Evolutionary conservation across 2,329 filamentous ascomycete genomes (phyloP).

Genomic region (Ophiostoma fasciatum): DNA sequence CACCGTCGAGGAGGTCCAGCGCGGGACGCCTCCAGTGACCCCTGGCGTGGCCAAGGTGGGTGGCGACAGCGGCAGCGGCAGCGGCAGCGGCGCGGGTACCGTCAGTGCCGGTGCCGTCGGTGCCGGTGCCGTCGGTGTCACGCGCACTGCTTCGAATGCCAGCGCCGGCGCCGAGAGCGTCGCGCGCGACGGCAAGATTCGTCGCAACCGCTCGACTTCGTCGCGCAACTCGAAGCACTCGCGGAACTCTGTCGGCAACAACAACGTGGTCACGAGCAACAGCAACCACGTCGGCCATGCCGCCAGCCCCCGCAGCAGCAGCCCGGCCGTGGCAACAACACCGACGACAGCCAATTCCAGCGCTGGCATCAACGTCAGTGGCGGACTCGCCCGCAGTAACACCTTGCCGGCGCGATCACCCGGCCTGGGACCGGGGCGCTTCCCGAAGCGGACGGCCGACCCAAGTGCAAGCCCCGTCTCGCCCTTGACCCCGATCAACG

Average conservation of each 20-base stretch:
- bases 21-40: conserved; percentile 47
- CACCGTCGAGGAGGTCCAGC: conserved; percentile 47
- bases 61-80: conserved; percentile 38
- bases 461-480: conserved; percentile 17
- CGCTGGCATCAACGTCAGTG: conserved; percentile 13
- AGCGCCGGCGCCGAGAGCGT: conserved; percentile 83
- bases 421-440: conserved; percentile 50
- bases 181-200: conserved; percentile 61
- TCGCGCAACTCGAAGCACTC: conserved; percentile 65
- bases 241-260: conserved; percentile 37
- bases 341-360: conserved; percentile 29
- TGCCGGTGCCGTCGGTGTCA: conserved; percentile 38
- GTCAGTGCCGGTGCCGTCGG: no score
- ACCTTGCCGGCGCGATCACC: conserved; percentile 84
- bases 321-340: conserved; percentile 37
- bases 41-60: conserved; percentile 27
- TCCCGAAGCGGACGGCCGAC: conserved; percentile 29
- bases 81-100: conserved; percentile 69
- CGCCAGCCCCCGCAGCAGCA: conserved; percentile 54
- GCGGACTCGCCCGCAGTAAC: conserved; percentile 56
- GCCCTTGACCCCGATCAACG: conserved; percentile 22
- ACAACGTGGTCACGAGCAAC: no score
- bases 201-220: conserved; percentile 82
- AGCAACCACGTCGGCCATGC: conserved; percentile 37
- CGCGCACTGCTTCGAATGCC: conserved; percentile 70